A percentile compares a stretch with the other conserved stretches of the same genome.
Conservation (phyloP, 306 rosid genomes). For the Alnus glutinosa region DNA sequence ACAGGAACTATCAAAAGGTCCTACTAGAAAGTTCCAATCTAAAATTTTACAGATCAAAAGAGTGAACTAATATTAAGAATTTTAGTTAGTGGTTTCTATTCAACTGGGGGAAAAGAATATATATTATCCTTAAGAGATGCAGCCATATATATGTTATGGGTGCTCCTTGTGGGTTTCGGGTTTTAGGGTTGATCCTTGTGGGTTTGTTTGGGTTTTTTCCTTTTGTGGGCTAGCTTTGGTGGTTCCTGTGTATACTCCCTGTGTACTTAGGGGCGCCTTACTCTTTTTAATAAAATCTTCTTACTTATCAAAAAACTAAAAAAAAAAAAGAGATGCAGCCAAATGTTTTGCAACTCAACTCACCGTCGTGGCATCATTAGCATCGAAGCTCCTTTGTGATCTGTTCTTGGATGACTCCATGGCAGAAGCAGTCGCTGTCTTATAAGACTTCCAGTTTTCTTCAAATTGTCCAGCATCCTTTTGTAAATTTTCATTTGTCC, state of each 20-base stretch:
- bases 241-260: too few relatives aligned
- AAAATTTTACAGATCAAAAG: not conserved
- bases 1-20: not conserved
- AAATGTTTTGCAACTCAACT: slow-evolving; percentile 16
- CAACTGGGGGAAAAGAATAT: not conserved
- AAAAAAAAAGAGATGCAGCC: not conserved
- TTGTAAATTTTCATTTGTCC: slow-evolving; percentile 42
- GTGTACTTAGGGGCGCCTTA: too few relatives aligned
- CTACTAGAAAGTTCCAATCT: not conserved
- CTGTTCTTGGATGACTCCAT: slow-evolving; percentile 56
- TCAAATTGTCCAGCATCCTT: slow-evolving; percentile 47
- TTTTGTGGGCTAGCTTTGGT: too few relatives aligned
- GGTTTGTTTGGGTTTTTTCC: too few relatives aligned
- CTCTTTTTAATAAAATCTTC: too few relatives aligned
- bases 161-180: too few relatives aligned
- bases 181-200: too few relatives aligned
- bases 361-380: slow-evolving; percentile 65
- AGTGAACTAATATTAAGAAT: not conserved
- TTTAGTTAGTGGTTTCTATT: not conserved
- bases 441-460: slow-evolving; percentile 61
- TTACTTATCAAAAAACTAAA: too few relatives aligned
- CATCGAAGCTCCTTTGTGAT: slow-evolving; percentile 63
- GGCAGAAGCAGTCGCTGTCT: slow-evolving; percentile 49
- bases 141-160: not conserved
- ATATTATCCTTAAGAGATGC: not conserved